Evolutionary conservation across 73 alveolate genomes (phyloP).

Genomic region (Paramecium sonneborni): DNA sequence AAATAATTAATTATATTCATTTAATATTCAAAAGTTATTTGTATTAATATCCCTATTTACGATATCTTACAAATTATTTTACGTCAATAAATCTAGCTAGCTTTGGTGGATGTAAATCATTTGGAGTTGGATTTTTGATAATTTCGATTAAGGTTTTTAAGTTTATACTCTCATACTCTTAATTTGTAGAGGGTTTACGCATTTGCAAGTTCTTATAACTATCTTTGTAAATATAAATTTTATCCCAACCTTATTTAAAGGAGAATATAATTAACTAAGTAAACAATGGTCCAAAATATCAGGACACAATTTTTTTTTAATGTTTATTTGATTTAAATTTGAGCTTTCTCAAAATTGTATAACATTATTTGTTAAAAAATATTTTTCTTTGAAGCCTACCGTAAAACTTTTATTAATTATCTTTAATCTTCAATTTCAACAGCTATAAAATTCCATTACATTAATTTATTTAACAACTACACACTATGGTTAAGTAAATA

Average conservation of each 20-base stretch:
- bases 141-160: conserved; percentile 85
- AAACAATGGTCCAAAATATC: conserved; percentile 95
- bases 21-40: conserved; percentile 67
- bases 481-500: background rate
- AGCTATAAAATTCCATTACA: background rate
- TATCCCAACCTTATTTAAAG: conserved; percentile 92
- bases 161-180: conserved; percentile 82
- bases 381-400: conserved; percentile 57
- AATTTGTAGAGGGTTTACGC: conserved; percentile 86
- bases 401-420: conserved; percentile 44
- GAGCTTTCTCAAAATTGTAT: conserved; percentile 88
- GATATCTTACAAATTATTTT: conserved; percentile 74
- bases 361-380: conserved; percentile 74
- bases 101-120: conserved; percentile 91
- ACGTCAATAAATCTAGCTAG: conserved; percentile 82
- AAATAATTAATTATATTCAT: background rate
- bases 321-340: conserved; percentile 72
- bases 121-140: conserved; percentile 90
- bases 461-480: conserved; percentile 23
- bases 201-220: too few species aligned
- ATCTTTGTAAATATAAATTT: conserved; percentile 89
- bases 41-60: background rate
- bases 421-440: conserved; percentile 64
- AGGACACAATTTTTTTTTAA: conserved; percentile 88
- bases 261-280: conserved; percentile 90